Evolutionary conservation across 306 rosid species (phyloP).

Genomic region (Leucaena leucocephala): DNA sequence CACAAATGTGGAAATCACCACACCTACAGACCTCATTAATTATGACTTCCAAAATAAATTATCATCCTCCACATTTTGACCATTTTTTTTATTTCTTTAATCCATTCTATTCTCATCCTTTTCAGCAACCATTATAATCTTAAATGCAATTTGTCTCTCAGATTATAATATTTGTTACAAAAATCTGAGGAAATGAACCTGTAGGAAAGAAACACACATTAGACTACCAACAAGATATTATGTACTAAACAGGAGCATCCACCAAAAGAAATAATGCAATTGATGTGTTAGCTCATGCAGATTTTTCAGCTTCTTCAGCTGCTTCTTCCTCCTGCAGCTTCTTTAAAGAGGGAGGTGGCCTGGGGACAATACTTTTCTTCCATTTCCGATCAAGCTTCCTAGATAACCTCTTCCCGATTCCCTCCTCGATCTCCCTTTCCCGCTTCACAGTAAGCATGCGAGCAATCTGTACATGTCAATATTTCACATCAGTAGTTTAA

Average conservation of each 20-base stretch:
- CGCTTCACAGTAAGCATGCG: conserved; percentile 92
- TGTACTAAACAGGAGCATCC: conserved; percentile 1
- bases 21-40: no score
- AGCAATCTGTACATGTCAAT: conserved; percentile 60
- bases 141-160: background rate
- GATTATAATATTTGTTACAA: background rate
- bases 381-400: conserved; percentile 84
- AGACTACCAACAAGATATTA: conserved; percentile 29
- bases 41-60: no score
- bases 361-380: conserved; percentile 82
- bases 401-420: conserved; percentile 79
- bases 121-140: background rate
- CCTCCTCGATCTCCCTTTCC: conserved; percentile 92
- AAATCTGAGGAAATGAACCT: conserved; percentile 13
- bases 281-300: conserved; percentile 47
- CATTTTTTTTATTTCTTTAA: no score
- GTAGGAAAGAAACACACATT: conserved; percentile 21
- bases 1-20: no score
- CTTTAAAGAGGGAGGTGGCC: conserved; percentile 76
- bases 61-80: no score
- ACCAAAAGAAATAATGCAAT: background rate
- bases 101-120: background rate
- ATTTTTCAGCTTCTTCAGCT: conserved; percentile 65
- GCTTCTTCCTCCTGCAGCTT: conserved; percentile 83
- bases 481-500: conserved; percentile 24